phyloP scores from a whole-genome alignment of 768 basidiomycete species.

The Pleurotus platypus region DNA sequence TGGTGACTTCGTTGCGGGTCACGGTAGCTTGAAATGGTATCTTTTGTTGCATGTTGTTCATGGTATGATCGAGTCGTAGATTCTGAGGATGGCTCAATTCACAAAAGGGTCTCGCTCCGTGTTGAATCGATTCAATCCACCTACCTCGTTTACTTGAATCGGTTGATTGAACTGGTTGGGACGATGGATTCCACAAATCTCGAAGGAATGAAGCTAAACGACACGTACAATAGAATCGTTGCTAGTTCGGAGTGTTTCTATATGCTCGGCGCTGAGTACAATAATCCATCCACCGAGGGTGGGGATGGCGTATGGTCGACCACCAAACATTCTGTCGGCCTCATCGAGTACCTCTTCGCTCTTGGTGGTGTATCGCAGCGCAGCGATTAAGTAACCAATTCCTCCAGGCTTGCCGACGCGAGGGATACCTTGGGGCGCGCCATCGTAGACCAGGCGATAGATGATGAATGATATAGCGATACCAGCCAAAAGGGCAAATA shows the following conservation, averaged over 20 bases:
- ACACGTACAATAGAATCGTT: slow-evolving; percentile 28
- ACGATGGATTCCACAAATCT: background rate
- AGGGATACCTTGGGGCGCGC: slow-evolving; percentile 23
- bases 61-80: slow-evolving; percentile 32
- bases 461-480: background rate
- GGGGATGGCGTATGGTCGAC: slow-evolving; percentile 29
- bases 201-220: background rate
- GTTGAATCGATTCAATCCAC: background rate
- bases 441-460: background rate
- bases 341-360: slow-evolving; percentile 24
- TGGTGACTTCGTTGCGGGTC: slow-evolving; percentile 30
- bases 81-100: slow-evolving; percentile 9
- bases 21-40: slow-evolving; percentile 32
- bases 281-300: slow-evolving; percentile 32
- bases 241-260: slow-evolving; percentile 26
- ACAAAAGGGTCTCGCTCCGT: background rate
- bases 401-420: slow-evolving; percentile 29
- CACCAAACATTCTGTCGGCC: slow-evolving; percentile 24
- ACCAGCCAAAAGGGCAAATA: background rate
- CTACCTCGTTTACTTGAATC: slow-evolving; percentile 26
- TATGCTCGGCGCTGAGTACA: slow-evolving; percentile 27
- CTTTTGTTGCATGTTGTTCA: slow-evolving; percentile 29
- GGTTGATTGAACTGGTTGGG: slow-evolving; percentile 29
- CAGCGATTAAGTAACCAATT: slow-evolving; percentile 30
- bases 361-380: slow-evolving; percentile 28